phyloP scores from a whole-genome alignment of 495 filamentous ascomycete genomes.

The Neurospora hispaniola region DNA sequence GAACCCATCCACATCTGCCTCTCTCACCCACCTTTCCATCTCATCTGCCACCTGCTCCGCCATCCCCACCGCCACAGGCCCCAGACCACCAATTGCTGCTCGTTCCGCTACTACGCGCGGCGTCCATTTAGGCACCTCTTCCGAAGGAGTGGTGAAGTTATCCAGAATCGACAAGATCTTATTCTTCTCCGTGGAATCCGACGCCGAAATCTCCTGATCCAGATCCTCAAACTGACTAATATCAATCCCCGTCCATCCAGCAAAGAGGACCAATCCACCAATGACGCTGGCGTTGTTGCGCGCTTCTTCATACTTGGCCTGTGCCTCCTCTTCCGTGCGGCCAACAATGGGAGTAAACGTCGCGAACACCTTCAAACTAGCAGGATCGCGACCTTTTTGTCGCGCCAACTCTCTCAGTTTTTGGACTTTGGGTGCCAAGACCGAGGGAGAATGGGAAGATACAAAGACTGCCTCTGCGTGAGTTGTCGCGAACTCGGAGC shows the following conservation, averaged over 20 bases:
- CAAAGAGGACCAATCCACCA: slow-evolving; percentile 49
- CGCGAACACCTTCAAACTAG: slow-evolving; percentile 49
- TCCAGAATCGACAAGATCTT: slow-evolving; percentile 43
- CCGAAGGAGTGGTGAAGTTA: slow-evolving; percentile 38
- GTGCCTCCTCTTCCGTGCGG: slow-evolving; percentile 45
- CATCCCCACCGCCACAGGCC: slow-evolving; percentile 45
- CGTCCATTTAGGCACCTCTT: slow-evolving; percentile 43
- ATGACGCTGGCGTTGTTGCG: slow-evolving; percentile 41
- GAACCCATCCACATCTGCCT: slow-evolving; percentile 56
- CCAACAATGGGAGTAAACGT: slow-evolving; percentile 49
- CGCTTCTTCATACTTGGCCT: slow-evolving; percentile 40
- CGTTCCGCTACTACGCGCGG: slow-evolving; percentile 44
- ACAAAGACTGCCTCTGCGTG: slow-evolving; percentile 60
- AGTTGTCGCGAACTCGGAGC: slow-evolving; percentile 45
- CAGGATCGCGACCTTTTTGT: slow-evolving; percentile 41
- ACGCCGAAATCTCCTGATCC: slow-evolving; percentile 44
- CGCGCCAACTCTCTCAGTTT: slow-evolving; percentile 44
- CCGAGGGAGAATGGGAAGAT: slow-evolving; percentile 39
- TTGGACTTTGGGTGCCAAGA: slow-evolving; percentile 42
- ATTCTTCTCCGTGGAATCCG: slow-evolving; percentile 42
- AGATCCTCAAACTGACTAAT: slow-evolving; percentile 32
- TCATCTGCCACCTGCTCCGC: slow-evolving; percentile 47
- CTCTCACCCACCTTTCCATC: slow-evolving; percentile 49
- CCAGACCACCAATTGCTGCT: slow-evolving; percentile 45
- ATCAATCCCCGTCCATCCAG: slow-evolving; percentile 54